These are phyloP conservation scores for Ricinus communis DNA, from an alignment of 345 rosid species.

Conservation along the genomic window DNA sequence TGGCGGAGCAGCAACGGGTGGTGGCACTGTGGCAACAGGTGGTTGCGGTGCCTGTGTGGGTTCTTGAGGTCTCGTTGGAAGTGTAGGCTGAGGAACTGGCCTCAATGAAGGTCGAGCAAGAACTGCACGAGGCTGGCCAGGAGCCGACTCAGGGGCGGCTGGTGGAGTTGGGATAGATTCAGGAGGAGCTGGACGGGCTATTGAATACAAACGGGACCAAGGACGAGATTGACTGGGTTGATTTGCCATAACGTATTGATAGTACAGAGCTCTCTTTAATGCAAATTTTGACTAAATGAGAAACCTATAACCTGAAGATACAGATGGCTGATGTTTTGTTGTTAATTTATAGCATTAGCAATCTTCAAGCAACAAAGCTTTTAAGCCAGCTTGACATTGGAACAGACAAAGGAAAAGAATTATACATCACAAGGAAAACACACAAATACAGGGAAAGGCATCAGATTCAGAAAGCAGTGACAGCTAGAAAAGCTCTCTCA, in stretches of 20 bases:
- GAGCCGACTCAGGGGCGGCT: conserved; percentile 26
- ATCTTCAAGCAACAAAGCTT: no score
- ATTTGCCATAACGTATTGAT: conserved; percentile 36
- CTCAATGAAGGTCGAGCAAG: conserved; percentile 35
- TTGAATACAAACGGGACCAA: conserved; percentile 55
- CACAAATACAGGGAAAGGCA: conserved; percentile 38
- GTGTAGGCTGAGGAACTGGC: conserved; percentile 27
- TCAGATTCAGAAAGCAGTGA: conserved; percentile 39
- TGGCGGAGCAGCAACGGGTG: conserved; percentile 15
- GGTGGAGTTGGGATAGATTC: conserved; percentile 24
- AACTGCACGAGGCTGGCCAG: conserved; percentile 38
- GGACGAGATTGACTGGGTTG: conserved; percentile 46
- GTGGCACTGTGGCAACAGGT: conserved; percentile 5
- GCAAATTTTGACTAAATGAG: neutral
- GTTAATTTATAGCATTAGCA: conserved; percentile 27
- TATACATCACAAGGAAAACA: conserved; percentile 5
- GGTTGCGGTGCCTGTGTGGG: conserved; percentile 23
- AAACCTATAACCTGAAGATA: conserved; percentile 1
- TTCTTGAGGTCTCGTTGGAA: conserved; percentile 22
- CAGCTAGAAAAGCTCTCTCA: conserved; percentile 33
- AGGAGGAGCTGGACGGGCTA: conserved; percentile 39
- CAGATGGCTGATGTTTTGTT: neutral
- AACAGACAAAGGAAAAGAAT: neutral
- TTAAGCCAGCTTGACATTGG: neutral
- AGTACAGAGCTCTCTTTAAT: no score